Base-by-base conservation (phyloP, 1,284 basidiomycete species). In the Chalciporus sp. region DNA sequence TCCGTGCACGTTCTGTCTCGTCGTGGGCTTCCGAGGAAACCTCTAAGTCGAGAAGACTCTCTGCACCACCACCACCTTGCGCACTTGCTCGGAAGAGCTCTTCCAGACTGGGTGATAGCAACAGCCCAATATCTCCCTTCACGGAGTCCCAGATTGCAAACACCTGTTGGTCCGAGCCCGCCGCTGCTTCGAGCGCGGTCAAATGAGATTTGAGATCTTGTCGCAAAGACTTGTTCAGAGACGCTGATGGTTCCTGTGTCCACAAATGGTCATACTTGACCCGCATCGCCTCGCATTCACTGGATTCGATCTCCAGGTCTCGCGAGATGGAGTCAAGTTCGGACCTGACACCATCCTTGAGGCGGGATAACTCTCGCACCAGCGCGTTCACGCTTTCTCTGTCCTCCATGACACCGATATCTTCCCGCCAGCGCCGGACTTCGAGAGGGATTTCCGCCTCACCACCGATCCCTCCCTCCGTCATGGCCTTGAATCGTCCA, bases 191-290 rank as follows among this genome's bases (percentile, higher is more conserved):
- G 44, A 97, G 76, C 0, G 93, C 85, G 6, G 78, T 78, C 26
- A 84, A 74, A 66, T 96, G 92, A 12, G 85, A 82, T 66, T 92
- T 93, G 50, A 98, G 74, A 63, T 94, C 94, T 54, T 85, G 83
- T 11, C 95, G 81, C 57, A 92, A 72, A 1, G 80, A 74, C 67
- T 90, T 88, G 31, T 89, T 92, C 57, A 86, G 75, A 0, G 82
- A 79, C 0, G 88, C 86, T 1, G 89, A 88, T 0, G 96, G 96
- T n/a, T 84, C 82, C 71, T 98, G 96, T 8, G 88, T 89, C 88
- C 94, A 99, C 39, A 85, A 71, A 62, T 95, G 90, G 31, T 90
- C 90, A 70, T 94, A 94, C 70, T 91, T 89, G 55, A 95, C 88
- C 51, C 93, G 77, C 82, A 88, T 84, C 46, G 83, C 78, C 72